Evolutionary conservation across 176 grass and related monocot species (phyloP).

Genomic region (Eragrostis nindensis): DNA sequence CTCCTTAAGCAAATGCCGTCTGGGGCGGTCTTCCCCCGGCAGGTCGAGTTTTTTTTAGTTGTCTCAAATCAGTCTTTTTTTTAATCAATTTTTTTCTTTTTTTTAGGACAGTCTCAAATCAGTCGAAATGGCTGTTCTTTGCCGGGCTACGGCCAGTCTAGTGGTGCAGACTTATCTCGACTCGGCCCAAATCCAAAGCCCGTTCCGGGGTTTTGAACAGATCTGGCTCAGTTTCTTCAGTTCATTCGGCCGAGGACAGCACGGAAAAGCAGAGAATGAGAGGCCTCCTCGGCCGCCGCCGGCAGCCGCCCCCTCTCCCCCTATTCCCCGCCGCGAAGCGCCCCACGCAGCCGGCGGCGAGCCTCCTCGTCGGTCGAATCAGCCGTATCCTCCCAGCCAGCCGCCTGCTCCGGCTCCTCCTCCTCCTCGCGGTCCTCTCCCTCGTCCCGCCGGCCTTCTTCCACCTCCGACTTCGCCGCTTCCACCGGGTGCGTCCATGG

Average conservation of each 20-base stretch:
- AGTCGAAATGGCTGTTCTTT: too few species aligned
- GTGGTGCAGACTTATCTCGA: too few species aligned
- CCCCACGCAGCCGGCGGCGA: neutral
- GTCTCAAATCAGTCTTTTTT: too few species aligned
- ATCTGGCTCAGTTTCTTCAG: neutral
- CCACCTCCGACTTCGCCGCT: conserved; percentile 84
- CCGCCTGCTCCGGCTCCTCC: conserved; percentile 58
- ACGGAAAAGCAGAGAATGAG: conserved; percentile 33
- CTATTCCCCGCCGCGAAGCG: conserved; percentile 72
- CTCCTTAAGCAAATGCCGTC: too few species aligned
- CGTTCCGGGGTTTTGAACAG: too few species aligned
- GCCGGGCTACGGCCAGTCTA: too few species aligned
- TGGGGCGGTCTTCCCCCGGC: too few species aligned
- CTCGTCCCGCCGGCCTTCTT: conserved; percentile 71
- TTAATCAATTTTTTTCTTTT: too few species aligned
- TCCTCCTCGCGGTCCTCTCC: conserved; percentile 68
- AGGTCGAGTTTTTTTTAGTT: too few species aligned
- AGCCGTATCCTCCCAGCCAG: conserved; percentile 52
- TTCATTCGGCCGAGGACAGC: neutral
- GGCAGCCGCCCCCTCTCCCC: conserved; percentile 50
- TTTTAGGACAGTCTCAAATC: too few species aligned
- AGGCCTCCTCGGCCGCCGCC: conserved; percentile 36
- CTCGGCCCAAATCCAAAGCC: neutral
- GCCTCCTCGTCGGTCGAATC: conserved; percentile 22
- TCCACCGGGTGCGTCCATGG: conserved; percentile 56